phyloP scores from a whole-genome alignment of 768 basidiomycete species.

The Rhizopogon vesiculosus region DNA sequence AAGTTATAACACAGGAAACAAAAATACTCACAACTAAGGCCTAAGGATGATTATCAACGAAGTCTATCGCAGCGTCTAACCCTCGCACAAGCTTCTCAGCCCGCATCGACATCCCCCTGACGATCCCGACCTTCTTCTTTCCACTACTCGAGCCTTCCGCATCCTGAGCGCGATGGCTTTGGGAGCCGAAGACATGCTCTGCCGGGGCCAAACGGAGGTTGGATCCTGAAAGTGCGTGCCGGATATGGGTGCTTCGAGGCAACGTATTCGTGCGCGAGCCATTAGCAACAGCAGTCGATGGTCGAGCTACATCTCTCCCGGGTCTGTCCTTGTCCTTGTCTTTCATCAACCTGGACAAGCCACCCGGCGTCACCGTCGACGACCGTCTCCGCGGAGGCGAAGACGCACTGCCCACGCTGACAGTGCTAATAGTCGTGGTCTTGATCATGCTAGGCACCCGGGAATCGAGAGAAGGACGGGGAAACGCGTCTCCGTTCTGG shows the following conservation, averaged over 20 bases:
- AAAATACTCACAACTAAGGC: not conserved
- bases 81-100: conserved; percentile 32
- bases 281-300: not conserved
- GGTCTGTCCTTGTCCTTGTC: conserved; percentile 4
- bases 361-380: conserved; percentile 16
- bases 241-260: conserved; percentile 3
- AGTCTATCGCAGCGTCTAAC: conserved; percentile 37
- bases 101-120: conserved; percentile 29
- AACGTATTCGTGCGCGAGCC: not conserved
- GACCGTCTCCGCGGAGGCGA: conserved; percentile 17
- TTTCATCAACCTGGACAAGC: not conserved
- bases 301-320: not conserved
- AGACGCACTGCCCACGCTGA: conserved; percentile 15
- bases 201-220: conserved; percentile 16
- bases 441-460: not conserved
- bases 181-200: conserved; percentile 2
- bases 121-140: conserved; percentile 26
- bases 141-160: conserved; percentile 15
- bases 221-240: conserved; percentile 21
- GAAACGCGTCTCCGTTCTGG: conserved; percentile 3
- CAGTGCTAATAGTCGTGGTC: conserved; percentile 17
- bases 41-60: conserved; percentile 25
- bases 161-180: not conserved
- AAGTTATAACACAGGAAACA: not conserved
- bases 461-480: conserved; percentile 3